Conservation (phyloP, 176 grass and related monocot species). For the Rhynchospora pubera region DNA sequence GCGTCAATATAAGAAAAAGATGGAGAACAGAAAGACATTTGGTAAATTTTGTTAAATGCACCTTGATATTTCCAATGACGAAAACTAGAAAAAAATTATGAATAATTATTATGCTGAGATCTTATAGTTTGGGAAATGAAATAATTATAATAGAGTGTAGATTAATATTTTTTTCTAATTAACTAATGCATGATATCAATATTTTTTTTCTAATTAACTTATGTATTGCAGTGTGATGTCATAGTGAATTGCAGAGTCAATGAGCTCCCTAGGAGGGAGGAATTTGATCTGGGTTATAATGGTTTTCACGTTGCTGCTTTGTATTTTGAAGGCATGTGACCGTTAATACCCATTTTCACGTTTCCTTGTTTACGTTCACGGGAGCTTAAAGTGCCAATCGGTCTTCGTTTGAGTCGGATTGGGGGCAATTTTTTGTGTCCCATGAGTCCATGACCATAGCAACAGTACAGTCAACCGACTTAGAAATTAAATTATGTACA, state of each 20-base stretch:
- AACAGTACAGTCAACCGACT: too few relatives aligned
- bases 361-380: constrained; percentile 22
- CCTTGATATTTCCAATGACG: not conserved
- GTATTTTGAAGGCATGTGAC: constrained; percentile 23
- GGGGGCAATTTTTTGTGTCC: not conserved
- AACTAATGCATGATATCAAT: not conserved
- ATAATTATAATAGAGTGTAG: too few relatives aligned
- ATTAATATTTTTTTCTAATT: not conserved
- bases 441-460: too few relatives aligned
- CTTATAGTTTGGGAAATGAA: too few relatives aligned
- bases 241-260: constrained; percentile 1
- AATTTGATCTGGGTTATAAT: constrained; percentile 24
- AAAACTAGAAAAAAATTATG: not conserved
- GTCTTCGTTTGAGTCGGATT: not conserved
- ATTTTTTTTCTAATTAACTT: too few relatives aligned
- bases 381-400: not conserved
- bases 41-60: not conserved
- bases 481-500: too few relatives aligned
- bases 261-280: not conserved
- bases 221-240: not conserved
- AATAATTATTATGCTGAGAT: too few relatives aligned
- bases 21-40: not conserved
- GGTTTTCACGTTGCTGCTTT: constrained; percentile 11
- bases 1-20: not conserved
- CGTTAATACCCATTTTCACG: constrained; percentile 28